These are phyloP conservation scores for Phytophthora tentaculata DNA, from an alignment of 352 stramenopile species.

Conservation along the genomic window DNA sequence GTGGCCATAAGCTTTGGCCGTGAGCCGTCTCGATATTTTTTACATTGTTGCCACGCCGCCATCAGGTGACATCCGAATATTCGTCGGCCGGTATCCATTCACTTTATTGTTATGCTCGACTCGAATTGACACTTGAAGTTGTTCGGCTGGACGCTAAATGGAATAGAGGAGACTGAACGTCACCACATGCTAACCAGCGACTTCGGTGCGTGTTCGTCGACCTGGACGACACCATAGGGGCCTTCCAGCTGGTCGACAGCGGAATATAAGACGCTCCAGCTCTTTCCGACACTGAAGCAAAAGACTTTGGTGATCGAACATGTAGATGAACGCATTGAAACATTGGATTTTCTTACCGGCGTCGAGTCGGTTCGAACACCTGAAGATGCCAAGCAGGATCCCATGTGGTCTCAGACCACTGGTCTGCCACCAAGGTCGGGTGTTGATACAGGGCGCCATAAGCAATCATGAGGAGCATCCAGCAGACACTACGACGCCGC, in stretches of 20 bases:
- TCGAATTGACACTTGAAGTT: slow-evolving; percentile 29
- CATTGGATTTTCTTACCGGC: slow-evolving; percentile 35
- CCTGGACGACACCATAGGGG: slow-evolving; percentile 11
- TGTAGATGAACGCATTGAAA: neutral
- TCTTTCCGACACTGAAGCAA: slow-evolving; percentile 25
- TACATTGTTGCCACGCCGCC: slow-evolving; percentile 30
- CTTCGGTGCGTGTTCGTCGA: slow-evolving; percentile 13
- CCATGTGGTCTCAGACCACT: neutral
- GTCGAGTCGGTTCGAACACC: slow-evolving; percentile 37
- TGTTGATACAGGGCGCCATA: slow-evolving; percentile 30
- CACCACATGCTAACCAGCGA: slow-evolving; percentile 18
- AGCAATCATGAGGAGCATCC: slow-evolving; percentile 24
- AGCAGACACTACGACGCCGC: slow-evolving; percentile 20
- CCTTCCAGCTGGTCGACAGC: slow-evolving; percentile 28
- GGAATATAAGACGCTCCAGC: slow-evolving; percentile 29
- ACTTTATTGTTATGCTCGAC: slow-evolving; percentile 11
- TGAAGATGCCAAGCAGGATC: slow-evolving; percentile 23
- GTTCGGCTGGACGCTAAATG: slow-evolving; percentile 1
- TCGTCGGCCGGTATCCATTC: slow-evolving; percentile 8
- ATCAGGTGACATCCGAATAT: slow-evolving; percentile 31
- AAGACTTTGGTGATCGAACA: slow-evolving; percentile 9
- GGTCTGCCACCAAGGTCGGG: neutral
- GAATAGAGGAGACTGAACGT: slow-evolving; percentile 24
- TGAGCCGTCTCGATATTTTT: slow-evolving; percentile 12
- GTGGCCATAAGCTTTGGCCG: slow-evolving; percentile 20